Conservation (phyloP, 2,329 filamentous ascomycete genomes). For the Pseudocercospora eumusae region DNA sequence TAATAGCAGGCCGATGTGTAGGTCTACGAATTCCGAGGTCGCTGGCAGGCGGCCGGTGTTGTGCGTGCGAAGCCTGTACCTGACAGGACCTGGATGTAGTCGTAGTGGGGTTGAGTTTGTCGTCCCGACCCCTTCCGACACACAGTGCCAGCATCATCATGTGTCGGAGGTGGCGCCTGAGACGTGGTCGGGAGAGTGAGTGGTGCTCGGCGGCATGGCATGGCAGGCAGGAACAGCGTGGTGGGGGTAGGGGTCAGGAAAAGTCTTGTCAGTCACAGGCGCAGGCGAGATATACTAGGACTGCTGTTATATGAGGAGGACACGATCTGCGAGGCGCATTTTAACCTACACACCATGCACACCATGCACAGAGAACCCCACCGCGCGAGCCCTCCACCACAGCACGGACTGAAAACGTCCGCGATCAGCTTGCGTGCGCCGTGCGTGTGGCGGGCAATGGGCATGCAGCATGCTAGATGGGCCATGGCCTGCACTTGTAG, state of each 20-base stretch:
- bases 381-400: constrained; percentile 19
- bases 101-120: no score
- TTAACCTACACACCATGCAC: constrained; percentile 22
- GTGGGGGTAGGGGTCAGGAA: not conserved
- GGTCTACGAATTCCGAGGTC: not conserved
- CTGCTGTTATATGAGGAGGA: no score
- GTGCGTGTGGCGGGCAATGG: constrained; percentile 30
- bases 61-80: constrained; percentile 22
- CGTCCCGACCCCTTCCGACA: constrained; percentile 21
- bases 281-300: no score
- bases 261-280: constrained; percentile 13
- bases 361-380: constrained; percentile 23
- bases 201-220: constrained; percentile 5
- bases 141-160: not conserved
- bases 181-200: not conserved
- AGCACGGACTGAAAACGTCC: constrained; percentile 12
- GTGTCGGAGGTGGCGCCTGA: not conserved
- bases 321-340: constrained; percentile 23
- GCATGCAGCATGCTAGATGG: no score
- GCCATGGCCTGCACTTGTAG: constrained; percentile 22
- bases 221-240: not conserved
- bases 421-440: constrained; percentile 16
- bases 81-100: constrained; percentile 25
- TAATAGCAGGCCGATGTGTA: not conserved
- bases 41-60: not conserved